Evolutionary conservation across 768 basidiomycete species (phyloP), one percentile per base, ranked within the genome.

Genomic region (Phlegmacium glaucopus): DNA sequence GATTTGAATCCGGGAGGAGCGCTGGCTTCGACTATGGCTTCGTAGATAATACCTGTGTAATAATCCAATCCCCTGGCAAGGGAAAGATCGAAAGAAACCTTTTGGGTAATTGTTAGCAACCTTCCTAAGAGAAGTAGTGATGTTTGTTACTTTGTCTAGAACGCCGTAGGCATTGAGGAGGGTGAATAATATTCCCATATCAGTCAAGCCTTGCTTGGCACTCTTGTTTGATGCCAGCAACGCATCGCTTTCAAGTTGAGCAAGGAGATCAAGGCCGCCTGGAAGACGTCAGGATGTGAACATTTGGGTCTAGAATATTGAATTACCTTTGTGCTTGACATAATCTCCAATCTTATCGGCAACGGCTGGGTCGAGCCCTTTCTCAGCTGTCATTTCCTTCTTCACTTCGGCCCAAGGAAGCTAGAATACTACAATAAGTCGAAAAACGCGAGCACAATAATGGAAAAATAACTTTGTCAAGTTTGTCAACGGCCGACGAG

Each of bases 31-130:
- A 93, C 90, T 51, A 90, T 80, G 36, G 92, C 96, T 68, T 99
- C 95, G 68, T 95, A 98, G 64, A 98, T 98, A 59, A 99, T 85
- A 12, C 96, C 96, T 2, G 95, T 98, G 69, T 99, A 98, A 68
- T 99, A 98, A 66, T 98, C 96, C 15, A 98, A 78, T 32, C 95
- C 95, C 27, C 95, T 87, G n/a, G 96, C 95, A 11, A 99, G 82
- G 2, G 94, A 96, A 54, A 98, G 79, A 66, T 99, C 95, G 61
- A 99, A 97, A 3, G 91, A 94, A 58, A 99, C 79, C 90, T 94
- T 22, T 17, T 18, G 15, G 15, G 10, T 4, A n/a, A 26, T 18
- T 34, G 13, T 17, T 9, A 0, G 18, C 37, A 22, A 35, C 47
- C 36, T 15, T 45, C 16, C 16, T n/a, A 28, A 18, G 27, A 41